These are phyloP conservation scores for Neurospora cerealis DNA, from an alignment of 495 filamentous ascomycete genomes.

Conservation along the genomic window DNA sequence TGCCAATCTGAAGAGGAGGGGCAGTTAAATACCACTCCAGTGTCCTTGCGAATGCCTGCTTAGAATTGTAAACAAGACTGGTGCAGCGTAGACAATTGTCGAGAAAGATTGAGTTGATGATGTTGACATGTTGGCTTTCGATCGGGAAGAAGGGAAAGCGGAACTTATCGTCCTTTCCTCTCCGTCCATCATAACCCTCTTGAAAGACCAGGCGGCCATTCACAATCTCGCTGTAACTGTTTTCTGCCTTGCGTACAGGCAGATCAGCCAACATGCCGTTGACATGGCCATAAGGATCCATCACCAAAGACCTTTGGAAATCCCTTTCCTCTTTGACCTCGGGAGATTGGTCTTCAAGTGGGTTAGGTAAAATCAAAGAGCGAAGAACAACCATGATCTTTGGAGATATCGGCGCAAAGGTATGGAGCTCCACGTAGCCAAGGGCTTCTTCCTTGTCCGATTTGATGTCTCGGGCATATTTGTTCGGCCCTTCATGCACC, in stretches of 20 bases:
- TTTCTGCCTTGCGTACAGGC: slow-evolving; percentile 28
- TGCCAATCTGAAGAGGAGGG: slow-evolving; percentile 6
- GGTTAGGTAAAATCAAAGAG: slow-evolving; percentile 15
- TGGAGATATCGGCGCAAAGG: slow-evolving; percentile 40
- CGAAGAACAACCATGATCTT: slow-evolving; percentile 40
- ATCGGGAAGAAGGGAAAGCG: slow-evolving; percentile 31
- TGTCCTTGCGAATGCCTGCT: slow-evolving; percentile 9
- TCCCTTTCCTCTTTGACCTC: slow-evolving; percentile 4
- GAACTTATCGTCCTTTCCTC: slow-evolving; percentile 22
- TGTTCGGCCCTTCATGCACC: slow-evolving; percentile 38
- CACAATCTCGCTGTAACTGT: slow-evolving; percentile 27
- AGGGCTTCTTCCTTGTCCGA: slow-evolving; percentile 5
- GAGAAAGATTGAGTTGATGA: slow-evolving; percentile 33
- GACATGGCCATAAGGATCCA: slow-evolving; percentile 5
- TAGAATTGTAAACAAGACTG: slow-evolving; percentile 21
- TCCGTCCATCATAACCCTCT: slow-evolving; percentile 7
- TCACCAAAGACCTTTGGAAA: background rate
- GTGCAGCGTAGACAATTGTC: slow-evolving; percentile 21
- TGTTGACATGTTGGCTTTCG: slow-evolving; percentile 23
- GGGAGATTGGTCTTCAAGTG: slow-evolving; percentile 13
- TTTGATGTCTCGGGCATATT: slow-evolving; percentile 1
- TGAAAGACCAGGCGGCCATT: slow-evolving; percentile 10
- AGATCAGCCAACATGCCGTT: slow-evolving; percentile 25
- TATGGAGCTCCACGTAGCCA: slow-evolving; percentile 23
- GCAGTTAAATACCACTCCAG: slow-evolving; percentile 26